Evolutionary conservation across 2,329 filamentous ascomycete genomes (phyloP).

Genomic region (Didymella keratinophila): DNA sequence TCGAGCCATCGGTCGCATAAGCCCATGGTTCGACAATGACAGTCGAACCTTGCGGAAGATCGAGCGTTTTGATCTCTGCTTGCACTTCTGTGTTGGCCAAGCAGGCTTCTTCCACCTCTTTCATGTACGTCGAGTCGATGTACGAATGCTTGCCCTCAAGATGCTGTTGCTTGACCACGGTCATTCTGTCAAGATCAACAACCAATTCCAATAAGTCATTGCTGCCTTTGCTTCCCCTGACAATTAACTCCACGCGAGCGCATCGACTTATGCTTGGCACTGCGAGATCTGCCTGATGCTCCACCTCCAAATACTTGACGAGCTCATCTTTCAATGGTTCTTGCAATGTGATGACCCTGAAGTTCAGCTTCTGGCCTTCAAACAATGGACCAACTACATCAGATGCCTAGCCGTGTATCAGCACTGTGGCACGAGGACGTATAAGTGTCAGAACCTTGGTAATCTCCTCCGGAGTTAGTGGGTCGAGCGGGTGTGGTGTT

Average conservation of each 20-base stretch:
- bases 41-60: constrained; percentile 54
- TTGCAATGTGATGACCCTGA: constrained; percentile 60
- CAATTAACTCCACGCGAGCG: constrained; percentile 53
- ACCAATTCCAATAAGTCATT: constrained; percentile 47
- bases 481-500: constrained; percentile 18
- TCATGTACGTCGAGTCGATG: constrained; percentile 60
- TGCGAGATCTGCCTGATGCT: constrained; percentile 44
- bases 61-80: constrained; percentile 50
- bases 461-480: constrained; percentile 17
- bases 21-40: constrained; percentile 64
- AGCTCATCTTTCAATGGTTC: constrained; percentile 62
- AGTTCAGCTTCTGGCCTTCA: constrained; percentile 49
- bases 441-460: neutral
- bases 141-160: constrained; percentile 57
- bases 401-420: constrained; percentile 25
- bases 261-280: constrained; percentile 45
- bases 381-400: constrained; percentile 50
- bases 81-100: constrained; percentile 55
- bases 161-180: constrained; percentile 40
- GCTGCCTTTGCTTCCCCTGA: constrained; percentile 44
- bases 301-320: constrained; percentile 55
- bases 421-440: neutral
- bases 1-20: constrained; percentile 63
- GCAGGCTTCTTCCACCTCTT: constrained; percentile 58
- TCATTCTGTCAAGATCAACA: constrained; percentile 32